Percentiles rank a stretch among this genome's conserved stretches.
These are phyloP conservation scores for Dunaliella sp. DNA, from an alignment of 139 green algal genomes.

Conservation along the genomic window DNA sequence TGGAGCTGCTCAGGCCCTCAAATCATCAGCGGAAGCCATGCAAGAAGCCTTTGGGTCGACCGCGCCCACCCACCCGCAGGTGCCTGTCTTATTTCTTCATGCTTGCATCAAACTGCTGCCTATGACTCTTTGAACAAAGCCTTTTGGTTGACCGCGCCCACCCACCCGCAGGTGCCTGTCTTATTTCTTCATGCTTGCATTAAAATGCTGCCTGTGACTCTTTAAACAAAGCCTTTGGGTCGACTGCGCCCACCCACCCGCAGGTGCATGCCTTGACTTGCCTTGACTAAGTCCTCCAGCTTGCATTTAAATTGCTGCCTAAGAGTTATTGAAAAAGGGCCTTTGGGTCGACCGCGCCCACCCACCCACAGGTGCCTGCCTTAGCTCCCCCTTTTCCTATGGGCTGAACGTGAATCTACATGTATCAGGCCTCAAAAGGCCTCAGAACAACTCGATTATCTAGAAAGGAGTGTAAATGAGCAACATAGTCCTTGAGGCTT, in stretches of 20 bases:
- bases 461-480: too few relatives aligned
- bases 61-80: not conserved
- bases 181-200: too few relatives aligned
- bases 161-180: not conserved
- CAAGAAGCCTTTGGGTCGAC: not conserved
- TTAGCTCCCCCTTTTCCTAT: too few relatives aligned
- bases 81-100: too few relatives aligned
- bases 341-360: not conserved
- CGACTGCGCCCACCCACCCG: not conserved
- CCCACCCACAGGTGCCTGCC: not conserved
- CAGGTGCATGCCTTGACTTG: not conserved
- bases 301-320: too few relatives aligned
- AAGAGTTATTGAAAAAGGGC: not conserved
- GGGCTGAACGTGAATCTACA: too few relatives aligned
- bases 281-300: too few relatives aligned
- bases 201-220: too few relatives aligned
- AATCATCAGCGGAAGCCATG: not conserved
- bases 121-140: not conserved
- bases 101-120: too few relatives aligned
- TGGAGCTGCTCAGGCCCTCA: constrained; percentile 39
- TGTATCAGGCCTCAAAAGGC: too few relatives aligned
- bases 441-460: too few relatives aligned
- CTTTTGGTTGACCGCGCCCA: not conserved
- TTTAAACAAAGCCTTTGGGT: not conserved
- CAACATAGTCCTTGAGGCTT: too few relatives aligned